Evolutionary conservation across 371 early-diverging fungal genomes (phyloP).

Genomic region (Mortierella sp.): DNA sequence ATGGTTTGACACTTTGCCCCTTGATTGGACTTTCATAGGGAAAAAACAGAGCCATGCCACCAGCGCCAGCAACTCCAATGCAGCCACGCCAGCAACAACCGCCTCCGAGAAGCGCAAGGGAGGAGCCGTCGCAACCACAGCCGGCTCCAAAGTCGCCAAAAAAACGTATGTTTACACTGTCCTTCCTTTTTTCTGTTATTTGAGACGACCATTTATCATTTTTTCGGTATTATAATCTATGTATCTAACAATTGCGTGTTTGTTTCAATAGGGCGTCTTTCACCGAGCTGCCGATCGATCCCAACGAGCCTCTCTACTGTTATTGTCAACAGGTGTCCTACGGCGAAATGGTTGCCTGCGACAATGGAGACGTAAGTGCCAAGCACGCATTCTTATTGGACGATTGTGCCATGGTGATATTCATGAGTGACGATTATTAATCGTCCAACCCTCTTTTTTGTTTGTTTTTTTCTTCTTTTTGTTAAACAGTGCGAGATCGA

Average conservation of each 20-base stretch:
- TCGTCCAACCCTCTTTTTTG: background rate
- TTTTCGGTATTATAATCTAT: background rate
- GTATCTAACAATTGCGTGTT: no score
- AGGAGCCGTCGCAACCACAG: slow-evolving; percentile 15
- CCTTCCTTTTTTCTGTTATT: background rate
- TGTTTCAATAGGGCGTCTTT: slow-evolving; percentile 36
- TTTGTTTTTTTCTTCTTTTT: background rate
- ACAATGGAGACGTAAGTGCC: slow-evolving; percentile 83
- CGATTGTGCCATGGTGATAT: background rate
- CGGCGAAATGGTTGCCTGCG: slow-evolving; percentile 98
- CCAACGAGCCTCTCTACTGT: slow-evolving; percentile 96
- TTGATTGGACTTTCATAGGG: slow-evolving; percentile 7
- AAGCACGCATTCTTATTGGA: background rate
- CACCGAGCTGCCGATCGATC: slow-evolving; percentile 88
- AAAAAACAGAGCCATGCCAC: slow-evolving; percentile 33
- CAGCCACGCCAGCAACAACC: slow-evolving; percentile 24
- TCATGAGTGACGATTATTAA: background rate
- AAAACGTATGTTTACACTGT: slow-evolving; percentile 46
- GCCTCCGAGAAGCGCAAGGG: slow-evolving; percentile 46
- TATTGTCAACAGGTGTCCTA: slow-evolving; percentile 95
- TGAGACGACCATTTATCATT: no score
- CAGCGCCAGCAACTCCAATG: slow-evolving; percentile 19
- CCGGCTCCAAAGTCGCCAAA: slow-evolving; percentile 39
- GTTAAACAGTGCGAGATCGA: slow-evolving; percentile 83
- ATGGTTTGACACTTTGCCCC: background rate